phyloP scores from a whole-genome alignment of 2,329 filamentous ascomycete genomes.

The Dothiorella sarmentorum region DNA sequence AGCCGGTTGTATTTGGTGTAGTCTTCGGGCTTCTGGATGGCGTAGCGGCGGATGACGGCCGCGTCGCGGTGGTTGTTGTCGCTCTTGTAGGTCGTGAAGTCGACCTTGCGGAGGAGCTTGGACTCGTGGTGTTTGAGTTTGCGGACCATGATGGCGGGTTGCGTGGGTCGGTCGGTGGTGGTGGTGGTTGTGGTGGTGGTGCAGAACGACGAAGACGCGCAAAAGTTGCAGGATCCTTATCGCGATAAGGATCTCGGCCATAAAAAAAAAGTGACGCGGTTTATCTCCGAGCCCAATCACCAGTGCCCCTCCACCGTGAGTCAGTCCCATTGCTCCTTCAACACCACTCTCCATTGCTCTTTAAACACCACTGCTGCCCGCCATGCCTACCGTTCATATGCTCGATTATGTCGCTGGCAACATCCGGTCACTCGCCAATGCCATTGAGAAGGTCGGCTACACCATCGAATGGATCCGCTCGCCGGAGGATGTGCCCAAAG shows the following conservation, averaged over 20 bases:
- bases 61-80: constrained; percentile 85
- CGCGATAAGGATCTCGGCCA: background rate
- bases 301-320: background rate
- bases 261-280: constrained; percentile 13
- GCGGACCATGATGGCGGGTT: background rate
- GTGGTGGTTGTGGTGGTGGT: background rate
- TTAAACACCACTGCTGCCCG: background rate
- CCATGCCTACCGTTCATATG: constrained; percentile 75
- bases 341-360: background rate
- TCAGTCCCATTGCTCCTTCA: too few relatives aligned
- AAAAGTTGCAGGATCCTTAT: background rate
- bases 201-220: too few relatives aligned
- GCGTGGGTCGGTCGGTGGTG: too few relatives aligned
- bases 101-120: constrained; percentile 85
- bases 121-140: background rate
- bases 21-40: constrained; percentile 84
- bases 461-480: constrained; percentile 86
- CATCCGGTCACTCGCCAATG: constrained; percentile 92
- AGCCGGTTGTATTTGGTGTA: constrained; percentile 58
- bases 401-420: constrained; percentile 94
- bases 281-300: too few relatives aligned
- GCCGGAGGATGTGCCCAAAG: constrained; percentile 78
- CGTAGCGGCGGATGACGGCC: constrained; percentile 76
- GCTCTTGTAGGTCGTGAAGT: constrained; percentile 91
- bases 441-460: constrained; percentile 93